Conservation (phyloP, 148 eudicot genomes). For the Fagopyrum tataricum region DNA sequence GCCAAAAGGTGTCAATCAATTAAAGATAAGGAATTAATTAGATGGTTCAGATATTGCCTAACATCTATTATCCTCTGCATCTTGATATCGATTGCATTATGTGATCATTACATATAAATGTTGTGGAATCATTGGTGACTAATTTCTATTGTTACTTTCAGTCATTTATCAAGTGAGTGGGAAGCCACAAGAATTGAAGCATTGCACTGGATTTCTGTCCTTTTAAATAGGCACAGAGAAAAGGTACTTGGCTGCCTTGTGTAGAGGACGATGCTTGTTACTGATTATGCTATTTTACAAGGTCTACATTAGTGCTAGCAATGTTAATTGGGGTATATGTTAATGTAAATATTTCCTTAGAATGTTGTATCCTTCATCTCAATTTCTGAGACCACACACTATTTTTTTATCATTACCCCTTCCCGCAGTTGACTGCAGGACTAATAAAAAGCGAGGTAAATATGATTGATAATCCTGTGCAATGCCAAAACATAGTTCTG, state of each 20-base stretch:
- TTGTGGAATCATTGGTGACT: conserved; percentile 6
- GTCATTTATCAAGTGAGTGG: conserved; percentile 94
- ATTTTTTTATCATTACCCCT: background rate
- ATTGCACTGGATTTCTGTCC: conserved; percentile 87
- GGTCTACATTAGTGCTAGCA: no score
- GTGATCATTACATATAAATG: background rate
- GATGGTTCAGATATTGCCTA: background rate
- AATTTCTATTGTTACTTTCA: conserved; percentile 26
- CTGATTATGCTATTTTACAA: background rate
- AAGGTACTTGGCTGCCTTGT: conserved; percentile 40
- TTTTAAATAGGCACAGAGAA: conserved; percentile 65
- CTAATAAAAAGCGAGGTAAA: background rate
- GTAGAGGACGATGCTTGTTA: background rate
- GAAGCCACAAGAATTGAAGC: conserved; percentile 98
- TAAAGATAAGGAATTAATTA: background rate
- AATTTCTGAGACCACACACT: background rate
- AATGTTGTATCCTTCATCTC: background rate
- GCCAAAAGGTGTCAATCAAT: conserved; percentile 58
- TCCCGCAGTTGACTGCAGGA: background rate
- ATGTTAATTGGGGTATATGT: no score
- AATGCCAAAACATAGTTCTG: background rate
- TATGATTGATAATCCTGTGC: background rate
- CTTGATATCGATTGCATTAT: background rate
- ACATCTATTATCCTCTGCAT: background rate
- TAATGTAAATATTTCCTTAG: no score